Base-by-base conservation (phyloP, 140 eudicot species). In the Stevia rebaudiana region DNA sequence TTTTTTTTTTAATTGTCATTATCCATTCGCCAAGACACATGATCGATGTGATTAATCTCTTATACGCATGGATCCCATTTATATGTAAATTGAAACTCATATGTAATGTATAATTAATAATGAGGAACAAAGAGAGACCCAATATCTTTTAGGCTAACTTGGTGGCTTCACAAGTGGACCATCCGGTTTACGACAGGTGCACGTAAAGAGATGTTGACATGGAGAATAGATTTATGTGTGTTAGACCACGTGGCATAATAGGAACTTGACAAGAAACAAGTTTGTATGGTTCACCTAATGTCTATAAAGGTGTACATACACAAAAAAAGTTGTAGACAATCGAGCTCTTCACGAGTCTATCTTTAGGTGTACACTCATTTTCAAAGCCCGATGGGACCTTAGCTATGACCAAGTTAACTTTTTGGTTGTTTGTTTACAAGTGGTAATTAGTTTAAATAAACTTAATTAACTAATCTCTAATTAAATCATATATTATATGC, bases 201-300 rank as follows among this genome's bases (percentile, higher is more conserved):
- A 19, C 47, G 24, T 44, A 65, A 59, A 13, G 19, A 9, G 78
- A 74, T 57, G 56, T 65, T 74, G 68, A 74, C 73, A 66, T 66
- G 48, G 65, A 40, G 3, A 52, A 55, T 31, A 24, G 44, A 39
- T 66, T 43, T 33, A 56, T 15, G 23, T 36, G 51, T 40, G 48
- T 47, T 44, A 35, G 64, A 51, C 71, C 75, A 69, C 22, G 71
- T 75, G 80, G 67, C 75, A 28, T 18, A 60, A n/a, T 62, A 68
- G 52, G 35, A 68, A 54, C 31, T 51, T 31, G 76, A 51, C 71
- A 69, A 70, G 76, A 57, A 63, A 31, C 40, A 74, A 46, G 2
- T 48, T 67, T 60, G 58, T 67, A 67, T 67, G 69, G 79, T 50
- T 74, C 49, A 67, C 69, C 79, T 67, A 67, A 49, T 37, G 41